phyloP scores from a whole-genome alignment of 1,284 basidiomycete genomes.

The Coniophora puteana region DNA sequence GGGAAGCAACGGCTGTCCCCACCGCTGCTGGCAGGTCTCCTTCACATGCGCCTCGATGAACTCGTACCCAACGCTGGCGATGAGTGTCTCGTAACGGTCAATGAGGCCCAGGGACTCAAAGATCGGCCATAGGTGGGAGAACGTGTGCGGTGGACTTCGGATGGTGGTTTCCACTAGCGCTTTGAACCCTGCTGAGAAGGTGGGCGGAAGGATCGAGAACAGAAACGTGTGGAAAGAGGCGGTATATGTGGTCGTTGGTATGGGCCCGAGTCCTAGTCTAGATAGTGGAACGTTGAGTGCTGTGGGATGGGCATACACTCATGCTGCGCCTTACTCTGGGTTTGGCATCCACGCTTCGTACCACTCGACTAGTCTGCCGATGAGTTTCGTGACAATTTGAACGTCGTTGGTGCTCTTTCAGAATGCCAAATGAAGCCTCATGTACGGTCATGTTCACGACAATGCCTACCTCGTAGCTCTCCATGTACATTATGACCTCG shows the following conservation, averaged over 20 bases:
- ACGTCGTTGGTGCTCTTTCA: slow-evolving; percentile 44
- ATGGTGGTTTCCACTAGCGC: slow-evolving; percentile 58
- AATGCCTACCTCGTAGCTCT: slow-evolving; percentile 52
- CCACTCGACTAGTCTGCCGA: slow-evolving; percentile 61
- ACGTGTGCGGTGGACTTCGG: slow-evolving; percentile 32
- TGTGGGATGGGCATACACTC: slow-evolving; percentile 6
- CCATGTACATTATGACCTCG: slow-evolving; percentile 58
- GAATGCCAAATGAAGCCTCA: slow-evolving; percentile 7
- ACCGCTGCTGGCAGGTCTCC: slow-evolving; percentile 63
- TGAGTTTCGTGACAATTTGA: slow-evolving; percentile 45
- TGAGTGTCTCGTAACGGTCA: slow-evolving; percentile 81
- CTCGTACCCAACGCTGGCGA: slow-evolving; percentile 82
- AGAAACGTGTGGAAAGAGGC: slow-evolving; percentile 68
- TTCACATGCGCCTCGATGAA: slow-evolving; percentile 75
- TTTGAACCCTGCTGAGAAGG: slow-evolving; percentile 64
- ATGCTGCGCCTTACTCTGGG: slow-evolving; percentile 40
- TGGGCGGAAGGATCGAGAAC: slow-evolving; percentile 61
- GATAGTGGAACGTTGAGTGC: slow-evolving; percentile 8
- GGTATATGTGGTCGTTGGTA: slow-evolving; percentile 56
- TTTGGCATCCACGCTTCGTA: slow-evolving; percentile 62
- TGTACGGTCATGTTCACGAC: slow-evolving; percentile 2
- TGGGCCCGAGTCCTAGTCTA: slow-evolving; percentile 52
- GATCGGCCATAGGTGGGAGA: slow-evolving; percentile 48
- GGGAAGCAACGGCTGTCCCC: slow-evolving; percentile 65
- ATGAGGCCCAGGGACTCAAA: slow-evolving; percentile 76